Evolutionary conservation across 176 grass and related monocot species (phyloP), one percentile per base, ranked within the genome.

Genomic region (Saccharum officinarum): DNA sequence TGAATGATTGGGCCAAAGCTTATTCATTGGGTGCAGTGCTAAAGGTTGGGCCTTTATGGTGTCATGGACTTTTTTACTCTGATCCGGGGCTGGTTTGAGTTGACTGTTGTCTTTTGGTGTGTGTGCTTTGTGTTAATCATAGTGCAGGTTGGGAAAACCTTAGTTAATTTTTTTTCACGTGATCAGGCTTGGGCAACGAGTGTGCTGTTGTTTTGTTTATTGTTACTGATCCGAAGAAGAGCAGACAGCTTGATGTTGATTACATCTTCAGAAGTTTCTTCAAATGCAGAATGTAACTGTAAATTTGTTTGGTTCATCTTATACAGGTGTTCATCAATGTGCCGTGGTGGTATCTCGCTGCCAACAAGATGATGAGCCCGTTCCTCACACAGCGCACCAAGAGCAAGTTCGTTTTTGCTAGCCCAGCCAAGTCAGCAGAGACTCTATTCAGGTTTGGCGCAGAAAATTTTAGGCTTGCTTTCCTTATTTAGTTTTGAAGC

Each of bases 311-410:
- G 79, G 36, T 44, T 88, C 28, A 37, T 68, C 23, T 16, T 90
- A 38, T 65, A 39, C 85, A 95, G 97, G 86, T 98, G 54, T 98
- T 98, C 92, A 96, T 98, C 85, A 95, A 98, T 84, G 97, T 96
- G 64, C 93, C 97, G 26, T 98, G 97, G 97, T 98, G 97, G 93
- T 95, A 98, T 80, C 83, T 98, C 25, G 97, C 97, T 65, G 91
- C 88, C 30, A 95, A 95, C 81, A 83, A 89, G 62, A 94, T 98
- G 93, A 92, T 98, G 85, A 92, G 90, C 82, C 93, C 97, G 10
- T 98, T 98, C 90, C 87, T 98, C 37, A 95, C 97, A 18, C 93
- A 92, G 85, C 91, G 97, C 75, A 98, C 93, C 63, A 95, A 86
- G 89, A 98, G 97, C 97, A 98, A 98, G 89, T 95, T 98, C 23